Percentiles rank a stretch among this genome's conserved stretches.
Evolutionary conservation across 345 rosid species (phyloP).

Genomic region (Lepidium sativum): DNA sequence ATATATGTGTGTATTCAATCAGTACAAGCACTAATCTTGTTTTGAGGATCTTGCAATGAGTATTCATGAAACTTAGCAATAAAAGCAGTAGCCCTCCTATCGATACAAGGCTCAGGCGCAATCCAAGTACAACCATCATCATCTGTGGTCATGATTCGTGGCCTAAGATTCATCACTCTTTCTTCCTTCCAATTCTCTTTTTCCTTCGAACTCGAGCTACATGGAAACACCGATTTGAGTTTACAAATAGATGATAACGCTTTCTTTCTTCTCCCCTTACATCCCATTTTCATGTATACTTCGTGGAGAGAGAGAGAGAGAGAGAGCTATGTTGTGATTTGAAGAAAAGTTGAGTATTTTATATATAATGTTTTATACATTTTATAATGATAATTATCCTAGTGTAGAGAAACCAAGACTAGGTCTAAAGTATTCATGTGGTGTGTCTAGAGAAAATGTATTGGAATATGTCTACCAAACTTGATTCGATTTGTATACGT

Average conservation of each 20-base stretch:
- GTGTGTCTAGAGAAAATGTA: neutral
- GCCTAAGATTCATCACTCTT: neutral
- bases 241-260: no score
- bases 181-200: neutral
- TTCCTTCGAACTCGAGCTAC: neutral
- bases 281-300: neutral
- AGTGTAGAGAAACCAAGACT: neutral
- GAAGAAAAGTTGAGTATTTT: neutral
- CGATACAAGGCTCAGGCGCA: neutral
- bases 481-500: neutral
- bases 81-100: neutral
- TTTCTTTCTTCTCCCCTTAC: neutral
- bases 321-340: neutral
- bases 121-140: neutral
- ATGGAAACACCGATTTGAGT: neutral
- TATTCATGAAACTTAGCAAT: neutral
- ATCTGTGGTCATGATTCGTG: neutral
- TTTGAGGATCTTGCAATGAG: neutral
- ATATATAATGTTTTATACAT: neutral
- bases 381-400: neutral
- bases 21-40: neutral
- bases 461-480: neutral
- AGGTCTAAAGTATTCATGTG: neutral
- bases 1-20: neutral
- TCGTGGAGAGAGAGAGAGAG: no score